Evolutionary conservation across 345 rosid species (phyloP).

Genomic region (Garcia nutans): DNA sequence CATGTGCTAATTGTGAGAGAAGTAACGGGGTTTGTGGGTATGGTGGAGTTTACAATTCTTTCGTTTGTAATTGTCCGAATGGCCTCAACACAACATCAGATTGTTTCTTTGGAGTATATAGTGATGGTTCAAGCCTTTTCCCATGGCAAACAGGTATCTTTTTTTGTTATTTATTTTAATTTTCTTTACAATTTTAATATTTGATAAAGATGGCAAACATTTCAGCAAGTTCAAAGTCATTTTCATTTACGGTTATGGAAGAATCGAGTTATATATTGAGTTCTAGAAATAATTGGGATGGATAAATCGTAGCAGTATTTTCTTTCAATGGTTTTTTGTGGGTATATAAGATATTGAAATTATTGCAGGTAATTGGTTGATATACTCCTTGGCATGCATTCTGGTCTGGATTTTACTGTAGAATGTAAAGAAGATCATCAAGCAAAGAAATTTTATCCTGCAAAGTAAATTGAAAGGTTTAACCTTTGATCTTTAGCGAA

Average conservation of each 20-base stretch:
- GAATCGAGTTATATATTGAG: no score
- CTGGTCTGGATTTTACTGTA: constrained; percentile 14
- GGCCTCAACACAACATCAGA: constrained; percentile 67
- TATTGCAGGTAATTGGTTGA: constrained; percentile 32
- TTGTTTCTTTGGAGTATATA: constrained; percentile 54
- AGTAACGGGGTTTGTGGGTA: constrained; percentile 82
- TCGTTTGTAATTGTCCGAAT: constrained; percentile 65
- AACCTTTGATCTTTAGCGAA: neutral
- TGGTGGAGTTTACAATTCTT: constrained; percentile 46
- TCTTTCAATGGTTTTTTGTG: no score
- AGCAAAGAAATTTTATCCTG: neutral
- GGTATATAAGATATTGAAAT: neutral
- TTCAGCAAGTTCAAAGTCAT: no score
- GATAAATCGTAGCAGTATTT: no score
- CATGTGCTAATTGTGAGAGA: constrained; percentile 68
- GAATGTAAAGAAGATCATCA: neutral
- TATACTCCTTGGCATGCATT: constrained; percentile 23
- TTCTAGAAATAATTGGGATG: no score
- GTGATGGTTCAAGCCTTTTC: constrained; percentile 28
- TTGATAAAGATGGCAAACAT: no score
- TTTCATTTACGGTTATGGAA: no score
- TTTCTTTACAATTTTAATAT: neutral
- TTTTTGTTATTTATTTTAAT: neutral
- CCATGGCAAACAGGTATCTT: constrained; percentile 29
- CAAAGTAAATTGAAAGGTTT: neutral